Conservation (phyloP, 2,329 filamentous ascomycete species). For the Aureobasidium sp. region DNA sequence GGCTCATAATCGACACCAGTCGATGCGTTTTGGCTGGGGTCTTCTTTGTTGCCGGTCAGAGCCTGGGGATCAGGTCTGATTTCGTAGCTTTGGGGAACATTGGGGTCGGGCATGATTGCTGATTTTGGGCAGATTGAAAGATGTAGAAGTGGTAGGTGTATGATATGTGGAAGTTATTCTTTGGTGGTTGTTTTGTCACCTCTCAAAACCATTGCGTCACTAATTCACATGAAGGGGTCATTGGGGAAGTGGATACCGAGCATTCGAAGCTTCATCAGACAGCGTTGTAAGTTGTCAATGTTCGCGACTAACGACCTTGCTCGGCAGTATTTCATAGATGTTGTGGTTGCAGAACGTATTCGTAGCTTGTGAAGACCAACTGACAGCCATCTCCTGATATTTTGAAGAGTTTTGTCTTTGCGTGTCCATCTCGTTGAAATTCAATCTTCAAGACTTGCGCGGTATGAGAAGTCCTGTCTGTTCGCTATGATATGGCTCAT, state of each 20-base stretch:
- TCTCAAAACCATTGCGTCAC: not conserved
- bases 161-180: not conserved
- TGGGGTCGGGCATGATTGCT: slow-evolving; percentile 8
- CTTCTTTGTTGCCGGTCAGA: slow-evolving; percentile 21
- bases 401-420: too few species aligned
- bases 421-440: not conserved
- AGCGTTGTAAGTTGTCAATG: not conserved
- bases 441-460: not conserved
- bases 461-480: not conserved
- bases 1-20: slow-evolving; percentile 35
- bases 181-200: not conserved
- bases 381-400: too few species aligned
- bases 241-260: not conserved
- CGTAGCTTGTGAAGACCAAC: too few species aligned
- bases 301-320: too few species aligned
- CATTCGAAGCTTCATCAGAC: not conserved
- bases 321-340: too few species aligned
- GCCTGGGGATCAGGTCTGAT: slow-evolving; percentile 20
- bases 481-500: not conserved
- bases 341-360: too few species aligned
- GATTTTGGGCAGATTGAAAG: too few species aligned
- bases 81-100: slow-evolving; percentile 12
- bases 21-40: slow-evolving; percentile 18
- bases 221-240: slow-evolving; percentile 1
- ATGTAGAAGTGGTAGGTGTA: not conserved